Evolutionary conservation across 768 basidiomycete species (phyloP), one percentile per base, ranked within the genome.

Genomic region (Tulasnella calospora): DNA sequence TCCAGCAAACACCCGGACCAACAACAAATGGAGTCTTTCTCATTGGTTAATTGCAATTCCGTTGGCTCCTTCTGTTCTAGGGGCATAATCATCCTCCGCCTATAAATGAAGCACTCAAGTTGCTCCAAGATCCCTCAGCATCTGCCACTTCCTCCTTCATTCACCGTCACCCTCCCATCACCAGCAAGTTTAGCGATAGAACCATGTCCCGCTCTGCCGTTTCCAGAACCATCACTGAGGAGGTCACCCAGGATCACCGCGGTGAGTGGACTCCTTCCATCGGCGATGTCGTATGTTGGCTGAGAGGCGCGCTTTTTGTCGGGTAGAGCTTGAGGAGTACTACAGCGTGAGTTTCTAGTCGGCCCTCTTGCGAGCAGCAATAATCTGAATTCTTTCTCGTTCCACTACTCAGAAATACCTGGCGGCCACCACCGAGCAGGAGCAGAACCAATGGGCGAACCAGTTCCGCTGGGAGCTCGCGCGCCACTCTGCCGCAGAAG

Each of bases 381-480:
- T 23, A 23, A 46, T 35, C 36, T 71, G 40, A 30, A 6, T 78
- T 19, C n/a, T 74, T 21, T 61, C 6, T 27, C 27, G 21, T 27
- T 17, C 71, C 21, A 23, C 35, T 35, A 33, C 21, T 23, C 44
- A 78, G 77, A 75, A 76, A 57, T 79, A 76, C 44, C 12, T 27
- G 7, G 23, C 19, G 30, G 79, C 79, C 9, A 36, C 35, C 41
- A 76, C 75, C 74, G 79, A 79, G 17, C n/a, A 79, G 33, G 79
- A 79, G 57, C 33, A 89, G 82, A 84, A 82, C 2, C 86, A 89
- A 10, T 90, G 89, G 89, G 85, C 88, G 0, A 85, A 85, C 69
- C 89, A 90, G 82, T 84, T 91, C 7, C 86, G 84, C 19, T 91
- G 89, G 90, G 89, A 90, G 83, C 84, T 91, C 61, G 90, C 89